Percentiles rank a stretch among this genome's conserved stretches.
Evolutionary conservation across 139 green algal genomes (phyloP).

Genomic region (Zygnema circumcarinatum): DNA sequence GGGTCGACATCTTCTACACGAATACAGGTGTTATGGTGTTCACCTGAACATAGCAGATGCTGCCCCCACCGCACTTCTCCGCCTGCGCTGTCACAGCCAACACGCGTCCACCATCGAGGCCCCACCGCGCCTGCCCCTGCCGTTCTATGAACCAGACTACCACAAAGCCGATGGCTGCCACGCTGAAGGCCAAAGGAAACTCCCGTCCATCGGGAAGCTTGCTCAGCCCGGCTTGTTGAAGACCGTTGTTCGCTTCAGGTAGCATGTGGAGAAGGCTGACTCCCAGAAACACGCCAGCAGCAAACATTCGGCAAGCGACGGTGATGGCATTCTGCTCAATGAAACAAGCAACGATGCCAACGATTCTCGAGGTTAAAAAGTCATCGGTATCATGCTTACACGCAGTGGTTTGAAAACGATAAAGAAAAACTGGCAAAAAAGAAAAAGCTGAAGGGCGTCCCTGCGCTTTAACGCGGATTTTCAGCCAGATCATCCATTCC

Average conservation of each 20-base stretch:
- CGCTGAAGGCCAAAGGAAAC: constrained; percentile 40
- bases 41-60: constrained; percentile 58
- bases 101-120: not conserved
- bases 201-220: not conserved
- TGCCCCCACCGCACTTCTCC: constrained; percentile 40
- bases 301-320: constrained; percentile 46
- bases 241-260: constrained; percentile 23
- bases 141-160: constrained; percentile 54
- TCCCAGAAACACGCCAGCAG: constrained; percentile 52
- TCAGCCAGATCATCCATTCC: too few relatives aligned
- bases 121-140: not conserved
- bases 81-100: constrained; percentile 43
- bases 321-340: constrained; percentile 36
- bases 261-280: constrained; percentile 58
- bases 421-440: too few relatives aligned
- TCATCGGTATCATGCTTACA: not conserved
- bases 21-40: too few relatives aligned
- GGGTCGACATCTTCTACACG: too few relatives aligned
- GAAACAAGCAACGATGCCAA: too few relatives aligned
- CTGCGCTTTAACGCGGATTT: not conserved
- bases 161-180: constrained; percentile 42
- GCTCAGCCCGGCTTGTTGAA: constrained; percentile 7
- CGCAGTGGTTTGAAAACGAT: not conserved
- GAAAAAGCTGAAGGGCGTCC: not conserved
- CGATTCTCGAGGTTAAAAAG: too few relatives aligned